Percentiles rank a stretch among this genome's conserved stretches.
These are phyloP conservation scores for Talaromyces islandicus DNA, from an alignment of 2,329 filamentous ascomycete species.

Conservation along the genomic window DNA sequence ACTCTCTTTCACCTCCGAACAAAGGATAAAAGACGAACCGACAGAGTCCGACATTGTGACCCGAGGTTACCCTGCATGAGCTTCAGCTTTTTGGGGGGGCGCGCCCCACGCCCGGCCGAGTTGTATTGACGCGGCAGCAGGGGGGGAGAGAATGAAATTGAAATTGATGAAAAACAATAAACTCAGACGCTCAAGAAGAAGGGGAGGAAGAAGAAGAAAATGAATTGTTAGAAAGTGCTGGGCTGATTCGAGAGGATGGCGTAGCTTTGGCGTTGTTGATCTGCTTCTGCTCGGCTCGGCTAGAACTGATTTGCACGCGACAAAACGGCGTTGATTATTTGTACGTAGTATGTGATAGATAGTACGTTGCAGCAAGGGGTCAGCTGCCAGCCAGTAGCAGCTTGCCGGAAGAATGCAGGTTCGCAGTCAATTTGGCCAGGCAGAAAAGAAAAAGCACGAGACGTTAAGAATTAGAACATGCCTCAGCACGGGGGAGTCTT, in stretches of 20 bases:
- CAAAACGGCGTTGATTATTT: neutral
- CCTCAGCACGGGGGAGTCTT: neutral
- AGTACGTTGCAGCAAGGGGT: neutral
- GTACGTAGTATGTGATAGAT: too few relatives aligned
- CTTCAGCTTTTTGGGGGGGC: conserved; percentile 19
- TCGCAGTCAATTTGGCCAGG: neutral
- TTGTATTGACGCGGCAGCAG: neutral
- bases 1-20: neutral
- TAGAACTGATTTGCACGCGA: neutral
- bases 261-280: neutral
- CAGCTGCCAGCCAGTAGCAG: neutral
- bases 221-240: neutral
- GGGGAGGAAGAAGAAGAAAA: neutral
- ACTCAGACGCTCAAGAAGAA: neutral
- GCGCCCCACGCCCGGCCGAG: conserved; percentile 5
- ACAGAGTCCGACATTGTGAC: conserved; percentile 42
- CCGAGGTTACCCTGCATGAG: conserved; percentile 27
- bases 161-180: neutral
- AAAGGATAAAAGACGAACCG: conserved; percentile 25
- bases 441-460: neutral
- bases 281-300: neutral
- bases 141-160: neutral
- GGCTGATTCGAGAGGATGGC: neutral
- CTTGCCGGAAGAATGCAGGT: neutral
- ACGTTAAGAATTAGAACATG: neutral